phyloP scores from a whole-genome alignment of 2,329 filamentous ascomycete species.

The Colletotrichum sp. region DNA sequence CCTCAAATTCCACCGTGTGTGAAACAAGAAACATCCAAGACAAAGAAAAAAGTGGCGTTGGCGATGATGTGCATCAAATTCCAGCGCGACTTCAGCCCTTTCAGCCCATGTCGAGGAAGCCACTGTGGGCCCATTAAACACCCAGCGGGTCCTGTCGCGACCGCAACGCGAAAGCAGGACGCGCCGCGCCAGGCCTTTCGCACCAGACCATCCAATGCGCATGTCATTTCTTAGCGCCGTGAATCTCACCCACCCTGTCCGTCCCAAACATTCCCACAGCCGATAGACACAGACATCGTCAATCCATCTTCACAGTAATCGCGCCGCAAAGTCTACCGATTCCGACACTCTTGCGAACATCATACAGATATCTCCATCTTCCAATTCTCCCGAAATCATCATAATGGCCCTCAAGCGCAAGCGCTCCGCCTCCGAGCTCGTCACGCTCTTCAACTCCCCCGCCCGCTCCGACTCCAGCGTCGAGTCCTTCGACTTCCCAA shows the following conservation, averaged over 20 bases:
- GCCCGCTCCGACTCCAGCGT: conserved; percentile 36
- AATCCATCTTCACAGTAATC: not conserved
- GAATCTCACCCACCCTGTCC: not conserved
- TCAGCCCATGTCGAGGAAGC: not conserved
- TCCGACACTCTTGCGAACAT: not conserved
- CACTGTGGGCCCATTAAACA: not conserved
- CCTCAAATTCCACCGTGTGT: not conserved
- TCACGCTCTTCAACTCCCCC: conserved; percentile 45
- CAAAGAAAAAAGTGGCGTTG: not conserved
- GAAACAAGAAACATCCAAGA: not conserved
- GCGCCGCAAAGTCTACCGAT: too few relatives aligned
- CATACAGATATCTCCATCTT: not conserved
- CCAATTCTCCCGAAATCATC: not conserved
- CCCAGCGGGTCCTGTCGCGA: not conserved
- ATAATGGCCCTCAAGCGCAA: conserved; percentile 68
- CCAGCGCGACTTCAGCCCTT: not conserved
- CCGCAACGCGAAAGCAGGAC: not conserved
- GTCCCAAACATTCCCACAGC: not conserved
- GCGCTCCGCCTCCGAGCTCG: conserved; percentile 63
- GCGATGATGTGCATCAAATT: not conserved
- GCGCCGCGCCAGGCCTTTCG: not conserved
- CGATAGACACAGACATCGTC: not conserved
- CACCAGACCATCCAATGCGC: not conserved
- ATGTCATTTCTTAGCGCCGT: not conserved
- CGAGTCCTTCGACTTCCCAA: conserved; percentile 34